phyloP scores from a whole-genome alignment of 2,329 filamentous ascomycete genomes.

The Exophiala xenobiotica region DNA sequence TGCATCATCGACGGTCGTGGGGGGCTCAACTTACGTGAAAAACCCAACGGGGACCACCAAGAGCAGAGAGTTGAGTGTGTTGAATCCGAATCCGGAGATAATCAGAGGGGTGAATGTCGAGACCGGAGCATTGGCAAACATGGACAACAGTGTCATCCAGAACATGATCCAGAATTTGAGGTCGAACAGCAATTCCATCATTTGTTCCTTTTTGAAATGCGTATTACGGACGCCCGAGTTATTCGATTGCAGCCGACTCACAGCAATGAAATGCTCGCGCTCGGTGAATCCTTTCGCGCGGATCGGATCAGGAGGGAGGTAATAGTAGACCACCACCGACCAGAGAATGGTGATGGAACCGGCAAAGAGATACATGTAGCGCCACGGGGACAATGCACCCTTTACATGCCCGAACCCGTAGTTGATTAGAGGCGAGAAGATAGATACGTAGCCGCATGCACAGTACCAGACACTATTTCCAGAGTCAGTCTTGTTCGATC shows the following conservation, averaged over 20 bases:
- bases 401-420: conserved; percentile 66
- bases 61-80: conserved; percentile 63
- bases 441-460: conserved; percentile 46
- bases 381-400: conserved; percentile 61
- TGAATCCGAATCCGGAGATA: conserved; percentile 68
- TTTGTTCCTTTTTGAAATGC: conserved; percentile 58
- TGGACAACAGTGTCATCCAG: conserved; percentile 66
- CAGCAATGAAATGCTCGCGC: conserved; percentile 62
- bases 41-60: conserved; percentile 51
- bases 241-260: conserved; percentile 60
- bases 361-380: conserved; percentile 68
- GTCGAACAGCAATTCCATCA: conserved; percentile 59
- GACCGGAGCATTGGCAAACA: conserved; percentile 66
- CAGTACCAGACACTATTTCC: conserved; percentile 17
- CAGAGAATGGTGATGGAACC: conserved; percentile 59
- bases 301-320: conserved; percentile 63
- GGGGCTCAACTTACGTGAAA: conserved; percentile 27
- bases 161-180: conserved; percentile 63
- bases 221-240: conserved; percentile 64
- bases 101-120: conserved; percentile 70
- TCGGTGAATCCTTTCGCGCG: conserved; percentile 66
- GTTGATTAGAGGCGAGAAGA: conserved; percentile 57
- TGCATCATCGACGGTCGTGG: background rate
- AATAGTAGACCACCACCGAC: conserved; percentile 61
- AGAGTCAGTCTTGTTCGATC: conserved; percentile 12